Base-by-base conservation (phyloP, 2,329 filamentous ascomycete species). In the Talaromyces sp. region DNA sequence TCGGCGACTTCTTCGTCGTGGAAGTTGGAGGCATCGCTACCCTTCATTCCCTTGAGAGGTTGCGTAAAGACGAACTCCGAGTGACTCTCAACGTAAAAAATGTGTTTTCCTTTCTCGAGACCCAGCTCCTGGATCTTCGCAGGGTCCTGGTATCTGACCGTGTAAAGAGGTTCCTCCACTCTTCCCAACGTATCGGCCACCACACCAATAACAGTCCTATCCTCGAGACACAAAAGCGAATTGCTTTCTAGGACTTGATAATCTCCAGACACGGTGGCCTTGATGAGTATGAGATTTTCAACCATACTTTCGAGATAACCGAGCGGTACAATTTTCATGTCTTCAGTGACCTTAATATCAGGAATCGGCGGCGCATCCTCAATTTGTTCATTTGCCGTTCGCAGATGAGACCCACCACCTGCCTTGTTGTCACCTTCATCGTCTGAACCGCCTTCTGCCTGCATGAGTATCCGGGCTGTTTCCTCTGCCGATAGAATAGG, bases 1-100 rank as follows among this genome's bases (percentile, higher is more conserved):
- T 91, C 89, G 17, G 81, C 88, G 7, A 93, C 85, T 79, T 98
- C 94, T 76, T 99, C 95, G 70, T 98, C 95, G 77, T 97, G 91
- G 63, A 97, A 85, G 75, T 98, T 98, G 61, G 92, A 96, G 8
- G 95, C 94, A 77, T 99, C 95, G 10, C 92, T 95, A 67, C 93
- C 92, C 79, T 96, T 98, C 72, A 90, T 76, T 61, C 84, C 85
- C 77, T 90, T 91, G 65, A 98, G 81, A 6, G 89, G 88, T 75
- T 95, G 86, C 0, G 94, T 97, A 74, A 97, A 95, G 64, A 97
- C 92, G 71, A 90, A 96, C 0, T 85, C 88, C 47, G 92, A 92
- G 75, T 95, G 90, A 8, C 86, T 82, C 53, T 89, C 85, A 2
- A 94, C 88, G 73, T 97, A 98, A 79, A 87, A 97, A 2, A 98